Conservation (phyloP, 306 rosid species). For the Alnus rubra region DNA sequence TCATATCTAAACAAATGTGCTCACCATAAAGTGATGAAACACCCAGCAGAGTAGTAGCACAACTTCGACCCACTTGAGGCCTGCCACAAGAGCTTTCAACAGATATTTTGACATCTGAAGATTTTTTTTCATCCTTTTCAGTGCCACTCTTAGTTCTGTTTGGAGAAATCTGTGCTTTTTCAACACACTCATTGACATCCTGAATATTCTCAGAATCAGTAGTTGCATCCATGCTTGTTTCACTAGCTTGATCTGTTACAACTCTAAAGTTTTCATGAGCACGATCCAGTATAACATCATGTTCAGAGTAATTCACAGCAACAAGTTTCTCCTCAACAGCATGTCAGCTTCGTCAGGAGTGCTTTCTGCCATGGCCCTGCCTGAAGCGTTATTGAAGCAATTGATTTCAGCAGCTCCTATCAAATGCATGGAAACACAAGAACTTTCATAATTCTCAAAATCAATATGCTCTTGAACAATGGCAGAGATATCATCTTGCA, state of each 20-base stretch:
- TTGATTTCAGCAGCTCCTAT: neutral
- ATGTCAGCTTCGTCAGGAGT: neutral
- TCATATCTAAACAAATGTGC: neutral
- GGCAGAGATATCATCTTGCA: conserved; percentile 1
- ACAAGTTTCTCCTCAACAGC: neutral
- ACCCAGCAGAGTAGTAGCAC: neutral
- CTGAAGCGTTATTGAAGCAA: neutral
- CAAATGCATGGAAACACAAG: neutral
- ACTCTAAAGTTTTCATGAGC: neutral
- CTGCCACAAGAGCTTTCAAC: neutral
- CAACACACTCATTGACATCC: conserved; percentile 8
- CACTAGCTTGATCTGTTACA: conserved; percentile 11
- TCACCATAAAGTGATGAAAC: neutral
- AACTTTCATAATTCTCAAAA: neutral
- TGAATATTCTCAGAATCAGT: neutral
- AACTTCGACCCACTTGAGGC: neutral
- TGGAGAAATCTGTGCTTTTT: neutral
- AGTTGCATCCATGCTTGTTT: neutral
- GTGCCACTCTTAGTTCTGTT: neutral
- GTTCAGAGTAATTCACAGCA: neutral
- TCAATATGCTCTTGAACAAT: conserved; percentile 21
- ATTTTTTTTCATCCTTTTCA: neutral
- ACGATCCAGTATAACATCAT: neutral
- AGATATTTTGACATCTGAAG: neutral
- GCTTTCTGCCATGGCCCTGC: neutral